phyloP scores from a whole-genome alignment of 192 early-diverging fungal species.

The Podila minutissima region DNA sequence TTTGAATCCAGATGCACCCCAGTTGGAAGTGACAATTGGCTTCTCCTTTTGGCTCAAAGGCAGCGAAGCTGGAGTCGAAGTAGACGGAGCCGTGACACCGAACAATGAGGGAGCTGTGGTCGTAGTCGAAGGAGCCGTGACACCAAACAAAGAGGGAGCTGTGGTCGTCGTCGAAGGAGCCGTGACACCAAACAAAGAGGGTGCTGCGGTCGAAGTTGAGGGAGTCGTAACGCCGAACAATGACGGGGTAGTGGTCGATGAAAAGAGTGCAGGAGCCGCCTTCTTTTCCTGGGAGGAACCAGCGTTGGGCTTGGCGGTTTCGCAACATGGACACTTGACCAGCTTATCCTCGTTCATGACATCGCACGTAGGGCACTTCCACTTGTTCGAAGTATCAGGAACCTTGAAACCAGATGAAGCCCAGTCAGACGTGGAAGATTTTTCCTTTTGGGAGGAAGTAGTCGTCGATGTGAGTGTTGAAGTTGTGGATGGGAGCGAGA shows the following conservation, averaged over 20 bases:
- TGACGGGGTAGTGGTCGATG: background rate
- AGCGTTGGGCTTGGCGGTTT: constrained; percentile 20
- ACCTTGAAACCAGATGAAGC: constrained; percentile 8
- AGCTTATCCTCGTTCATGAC: constrained; percentile 15
- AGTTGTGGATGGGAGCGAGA: constrained; percentile 4
- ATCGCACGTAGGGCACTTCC: constrained; percentile 36
- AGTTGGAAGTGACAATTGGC: background rate
- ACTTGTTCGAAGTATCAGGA: constrained; percentile 15
- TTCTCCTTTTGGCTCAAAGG: background rate
- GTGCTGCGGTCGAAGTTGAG: background rate
- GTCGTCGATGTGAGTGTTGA: background rate
- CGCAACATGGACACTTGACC: constrained; percentile 28
- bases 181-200: too few species aligned
- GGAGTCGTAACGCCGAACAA: background rate
- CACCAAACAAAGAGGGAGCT: background rate
- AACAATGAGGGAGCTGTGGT: background rate
- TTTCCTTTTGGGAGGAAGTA: background rate
- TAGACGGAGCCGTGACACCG: too few species aligned
- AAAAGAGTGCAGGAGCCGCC: background rate
- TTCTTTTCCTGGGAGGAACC: background rate
- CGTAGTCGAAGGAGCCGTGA: background rate
- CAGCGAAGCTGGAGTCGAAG: too few species aligned
- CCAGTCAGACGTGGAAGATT: background rate
- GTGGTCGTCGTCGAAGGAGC: background rate
- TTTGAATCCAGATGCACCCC: constrained; percentile 7